Base-by-base conservation (phyloP, 768 basidiomycete species). In the Tulasnella sp. region DNA sequence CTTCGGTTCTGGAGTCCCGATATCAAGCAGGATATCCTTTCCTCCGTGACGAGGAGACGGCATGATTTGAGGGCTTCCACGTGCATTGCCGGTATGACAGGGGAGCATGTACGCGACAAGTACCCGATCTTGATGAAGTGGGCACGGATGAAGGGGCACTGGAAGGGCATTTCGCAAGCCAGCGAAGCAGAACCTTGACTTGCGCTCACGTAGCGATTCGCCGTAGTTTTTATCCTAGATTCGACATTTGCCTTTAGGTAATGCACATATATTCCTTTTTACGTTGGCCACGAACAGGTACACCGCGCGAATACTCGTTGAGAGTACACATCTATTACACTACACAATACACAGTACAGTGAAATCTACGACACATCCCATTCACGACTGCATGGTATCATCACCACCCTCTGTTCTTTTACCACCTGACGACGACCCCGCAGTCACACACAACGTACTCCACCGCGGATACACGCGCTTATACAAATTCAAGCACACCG, bases 381-480 rank as follows among this genome's bases (percentile, higher is more conserved):
- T 6, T 14, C 6, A 25, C 32, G 21, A 34, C 2, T 36, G 25
- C 49, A 51, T 51, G 21, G 15, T 34, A 9, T 51, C 49, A 51
- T 37, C 49, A 27, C 36, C 49, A 6, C 49, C 49, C n/a, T 35
- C 36, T 32, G 25, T n/a, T 25, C 21, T 54, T n/a, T 54, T 39
- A 35, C 4, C 52, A 15, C 8, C 40, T 27, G 12, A 12, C 49
- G 36, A 23, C 19, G 49, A 15, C 2, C 23, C 40, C 8, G 39
- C 36, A 25, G 39, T 19, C n/a, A 43, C 23, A 23, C 34, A 85
- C 49, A 76, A 59, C 62, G 74, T 72, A 46, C 81, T 74, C 84
- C 90, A 97, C 67, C 83, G 86, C 8, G 94, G 94, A 70, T 80
- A 97, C 57, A 92, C 83, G 39, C 96, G 77, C 71, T 98, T 99